Percentiles rank a stretch among this genome's conserved stretches.
Evolutionary conservation across 176 grass and related monocot species (phyloP).

Genomic region (Oryza brachyantha): DNA sequence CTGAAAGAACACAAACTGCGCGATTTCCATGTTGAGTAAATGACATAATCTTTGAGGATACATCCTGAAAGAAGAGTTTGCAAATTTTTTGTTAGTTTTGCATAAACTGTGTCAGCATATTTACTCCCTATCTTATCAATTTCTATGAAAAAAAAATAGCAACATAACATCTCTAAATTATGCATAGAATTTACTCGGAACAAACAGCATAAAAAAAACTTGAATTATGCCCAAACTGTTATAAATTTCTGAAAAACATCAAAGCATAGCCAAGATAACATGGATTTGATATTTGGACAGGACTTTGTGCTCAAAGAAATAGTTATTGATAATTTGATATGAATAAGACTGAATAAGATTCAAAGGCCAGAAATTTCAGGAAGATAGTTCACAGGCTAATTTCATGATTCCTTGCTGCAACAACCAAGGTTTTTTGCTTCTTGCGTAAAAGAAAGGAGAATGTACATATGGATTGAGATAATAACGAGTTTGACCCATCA

Average conservation of each 20-base stretch:
- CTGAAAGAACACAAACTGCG: conserved; percentile 88
- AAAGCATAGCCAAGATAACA: background rate
- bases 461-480: no score
- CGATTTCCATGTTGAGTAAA: conserved; percentile 87
- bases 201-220: background rate
- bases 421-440: no score
- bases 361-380: background rate
- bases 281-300: conserved; percentile 2
- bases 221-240: background rate
- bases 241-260: background rate
- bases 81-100: background rate
- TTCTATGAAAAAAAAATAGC: conserved; percentile 22
- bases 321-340: background rate
- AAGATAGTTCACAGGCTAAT: no score
- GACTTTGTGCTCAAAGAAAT: background rate
- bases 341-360: background rate
- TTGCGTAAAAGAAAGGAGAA: no score
- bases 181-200: background rate
- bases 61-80: conserved; percentile 56
- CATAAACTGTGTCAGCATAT: background rate
- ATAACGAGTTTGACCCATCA: no score
- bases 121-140: conserved; percentile 16
- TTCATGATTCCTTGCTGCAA: no score
- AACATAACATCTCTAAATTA: background rate
- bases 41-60: conserved; percentile 88